Evolutionary conservation across 2,329 filamentous ascomycete genomes (phyloP).

Genomic region (Clarireedia monteithiana): DNA sequence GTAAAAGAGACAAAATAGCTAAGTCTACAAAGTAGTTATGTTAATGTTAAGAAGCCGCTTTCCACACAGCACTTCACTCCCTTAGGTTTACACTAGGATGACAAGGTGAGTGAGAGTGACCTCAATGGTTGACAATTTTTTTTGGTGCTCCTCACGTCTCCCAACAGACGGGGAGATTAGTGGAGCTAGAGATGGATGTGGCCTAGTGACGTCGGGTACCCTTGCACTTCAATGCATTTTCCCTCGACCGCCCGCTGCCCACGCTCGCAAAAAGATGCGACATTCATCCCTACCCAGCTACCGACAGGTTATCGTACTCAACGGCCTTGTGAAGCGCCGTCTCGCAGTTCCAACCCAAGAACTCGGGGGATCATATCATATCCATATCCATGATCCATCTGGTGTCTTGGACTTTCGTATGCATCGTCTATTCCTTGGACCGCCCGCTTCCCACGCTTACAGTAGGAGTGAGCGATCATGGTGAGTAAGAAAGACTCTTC

Average conservation of each 20-base stretch:
- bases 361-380: neutral
- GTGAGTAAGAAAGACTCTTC: no score
- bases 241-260: neutral
- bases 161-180: conserved; percentile 7
- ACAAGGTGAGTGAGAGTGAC: neutral
- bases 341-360: no score
- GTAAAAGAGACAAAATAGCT: neutral
- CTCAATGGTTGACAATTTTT: conserved; percentile 9
- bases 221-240: neutral
- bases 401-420: no score
- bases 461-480: no score
- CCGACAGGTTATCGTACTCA: neutral
- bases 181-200: neutral
- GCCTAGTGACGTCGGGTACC: neutral
- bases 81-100: conserved; percentile 1
- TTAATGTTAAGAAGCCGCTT: neutral
- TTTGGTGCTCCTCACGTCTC: conserved; percentile 2
- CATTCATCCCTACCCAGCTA: no score
- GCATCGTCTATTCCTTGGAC: no score
- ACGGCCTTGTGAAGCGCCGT: conserved; percentile 1
- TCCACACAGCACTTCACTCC: neutral
- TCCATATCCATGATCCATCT: neutral
- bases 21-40: neutral
- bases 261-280: no score
- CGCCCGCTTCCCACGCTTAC: no score